Evolutionary conservation across 2,329 filamentous ascomycete species (phyloP).

Genomic region (Lecanosticta acicola): DNA sequence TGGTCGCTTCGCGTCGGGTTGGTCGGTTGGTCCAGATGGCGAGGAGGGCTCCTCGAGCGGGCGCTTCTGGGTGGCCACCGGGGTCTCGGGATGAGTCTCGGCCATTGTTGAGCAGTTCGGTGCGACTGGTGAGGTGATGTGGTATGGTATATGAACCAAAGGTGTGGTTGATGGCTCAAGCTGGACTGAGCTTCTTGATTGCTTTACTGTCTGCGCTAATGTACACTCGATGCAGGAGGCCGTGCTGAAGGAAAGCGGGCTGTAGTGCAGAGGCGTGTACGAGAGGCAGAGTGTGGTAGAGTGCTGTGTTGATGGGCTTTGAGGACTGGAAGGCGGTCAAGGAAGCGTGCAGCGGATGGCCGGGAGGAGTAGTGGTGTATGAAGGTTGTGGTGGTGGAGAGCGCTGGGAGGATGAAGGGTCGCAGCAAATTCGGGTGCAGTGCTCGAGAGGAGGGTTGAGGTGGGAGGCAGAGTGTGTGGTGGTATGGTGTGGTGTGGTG

Average conservation of each 20-base stretch:
- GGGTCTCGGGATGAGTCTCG: slow-evolving; percentile 38
- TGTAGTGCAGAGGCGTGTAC: slow-evolving; percentile 4
- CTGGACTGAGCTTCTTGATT: slow-evolving; percentile 11
- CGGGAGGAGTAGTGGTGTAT: slow-evolving; percentile 6
- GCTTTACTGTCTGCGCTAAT: slow-evolving; percentile 18
- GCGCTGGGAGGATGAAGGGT: slow-evolving; percentile 1
- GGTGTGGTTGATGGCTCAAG: slow-evolving; percentile 3
- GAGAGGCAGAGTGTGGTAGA: slow-evolving; percentile 6
- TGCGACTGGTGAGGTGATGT: slow-evolving; percentile 4
- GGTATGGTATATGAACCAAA: slow-evolving; percentile 4
- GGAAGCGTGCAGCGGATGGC: slow-evolving; percentile 8
- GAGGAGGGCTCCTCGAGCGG: slow-evolving; percentile 96
- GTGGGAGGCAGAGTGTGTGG: not conserved
- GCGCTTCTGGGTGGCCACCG: slow-evolving; percentile 71
- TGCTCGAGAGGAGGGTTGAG: slow-evolving; percentile 3
- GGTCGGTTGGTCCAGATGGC: slow-evolving; percentile 81
- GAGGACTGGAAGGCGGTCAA: slow-evolving; percentile 10
- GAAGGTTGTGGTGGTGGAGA: slow-evolving; percentile 11
- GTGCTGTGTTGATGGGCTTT: slow-evolving; percentile 4
- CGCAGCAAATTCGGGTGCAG: not conserved
- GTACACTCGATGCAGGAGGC: slow-evolving; percentile 13
- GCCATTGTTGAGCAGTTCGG: slow-evolving; percentile 22
- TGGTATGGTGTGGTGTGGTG: not conserved
- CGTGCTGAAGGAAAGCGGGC: slow-evolving; percentile 11
- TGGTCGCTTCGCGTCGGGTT: slow-evolving; percentile 94